These are phyloP conservation scores for Nicotiana otophora DNA, from an alignment of 257 asterid genomes.

Conservation along the genomic window DNA sequence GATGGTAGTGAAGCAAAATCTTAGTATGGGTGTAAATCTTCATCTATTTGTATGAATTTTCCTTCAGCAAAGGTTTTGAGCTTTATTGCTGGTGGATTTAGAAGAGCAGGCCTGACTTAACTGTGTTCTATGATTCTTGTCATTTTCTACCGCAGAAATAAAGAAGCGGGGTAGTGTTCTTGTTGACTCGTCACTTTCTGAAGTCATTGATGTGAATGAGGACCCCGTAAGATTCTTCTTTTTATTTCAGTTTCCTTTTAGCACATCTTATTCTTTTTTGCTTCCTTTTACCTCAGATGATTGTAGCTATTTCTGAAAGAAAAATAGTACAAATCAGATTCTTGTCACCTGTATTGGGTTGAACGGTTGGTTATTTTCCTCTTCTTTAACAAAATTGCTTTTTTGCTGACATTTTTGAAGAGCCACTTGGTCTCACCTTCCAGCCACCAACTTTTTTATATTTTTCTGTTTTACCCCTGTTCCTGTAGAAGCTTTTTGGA, in stretches of 20 bases:
- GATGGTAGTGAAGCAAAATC: not conserved
- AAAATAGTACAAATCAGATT: not conserved
- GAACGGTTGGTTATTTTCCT: not conserved
- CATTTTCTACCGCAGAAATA: constrained; percentile 37
- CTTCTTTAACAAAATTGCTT: not conserved
- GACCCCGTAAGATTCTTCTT: constrained; percentile 35
- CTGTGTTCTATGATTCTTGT: not conserved
- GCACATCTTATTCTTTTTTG: not conserved
- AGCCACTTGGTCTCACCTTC: not conserved
- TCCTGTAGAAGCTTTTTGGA: not conserved
- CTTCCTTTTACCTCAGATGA: not conserved
- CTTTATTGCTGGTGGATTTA: constrained; percentile 1
- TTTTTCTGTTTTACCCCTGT: not conserved
- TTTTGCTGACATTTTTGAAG: not conserved
- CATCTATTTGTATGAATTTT: not conserved
- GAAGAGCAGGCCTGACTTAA: not conserved
- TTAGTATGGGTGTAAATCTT: not conserved
- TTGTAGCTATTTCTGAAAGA: not conserved
- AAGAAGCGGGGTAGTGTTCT: constrained; percentile 28
- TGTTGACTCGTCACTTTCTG: constrained; percentile 31
- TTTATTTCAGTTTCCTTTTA: constrained; percentile 13
- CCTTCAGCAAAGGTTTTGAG: not conserved
- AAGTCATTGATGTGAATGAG: constrained; percentile 25
- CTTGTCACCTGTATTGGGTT: not conserved
- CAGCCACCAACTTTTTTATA: not conserved